Conservation (phyloP, 257 asterid species). For the Capsicum chinense region DNA sequence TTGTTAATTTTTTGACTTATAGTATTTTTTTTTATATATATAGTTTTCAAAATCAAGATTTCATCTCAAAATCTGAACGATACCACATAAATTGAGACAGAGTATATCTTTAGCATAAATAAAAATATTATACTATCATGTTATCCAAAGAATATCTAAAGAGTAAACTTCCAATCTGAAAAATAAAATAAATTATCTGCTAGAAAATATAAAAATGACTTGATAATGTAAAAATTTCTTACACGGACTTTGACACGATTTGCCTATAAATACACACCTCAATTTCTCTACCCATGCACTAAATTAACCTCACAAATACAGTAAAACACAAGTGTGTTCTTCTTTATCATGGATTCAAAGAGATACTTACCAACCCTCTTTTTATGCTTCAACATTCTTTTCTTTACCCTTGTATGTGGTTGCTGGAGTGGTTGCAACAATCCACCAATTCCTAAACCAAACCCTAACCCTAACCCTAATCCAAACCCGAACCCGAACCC, state of each 20-base stretch:
- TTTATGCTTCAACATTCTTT: conserved; percentile 50
- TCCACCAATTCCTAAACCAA: conserved; percentile 36
- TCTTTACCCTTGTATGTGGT: conserved; percentile 48
- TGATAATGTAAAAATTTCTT: neutral
- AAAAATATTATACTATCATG: neutral
- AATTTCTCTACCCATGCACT: neutral
- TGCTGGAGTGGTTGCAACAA: conserved; percentile 48
- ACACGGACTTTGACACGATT: neutral
- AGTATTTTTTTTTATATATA: no score
- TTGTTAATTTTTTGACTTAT: neutral
- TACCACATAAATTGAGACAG: neutral
- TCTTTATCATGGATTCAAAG: conserved; percentile 51
- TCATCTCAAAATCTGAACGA: neutral
- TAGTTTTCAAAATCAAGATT: no score
- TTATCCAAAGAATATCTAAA: neutral
- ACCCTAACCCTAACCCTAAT: conserved; percentile 30
- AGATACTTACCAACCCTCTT: conserved; percentile 43
- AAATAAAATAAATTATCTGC: no score
- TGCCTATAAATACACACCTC: conserved; percentile 34
- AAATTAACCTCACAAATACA: neutral
- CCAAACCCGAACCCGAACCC: conserved; percentile 49
- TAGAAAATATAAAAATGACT: no score
- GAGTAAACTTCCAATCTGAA: neutral
- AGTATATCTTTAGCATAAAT: neutral
- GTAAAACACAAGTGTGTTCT: conserved; percentile 5